These are phyloP conservation scores for Ophiocordyceps sinensis DNA, from an alignment of 2,329 filamentous ascomycete genomes.

Conservation along the genomic window DNA sequence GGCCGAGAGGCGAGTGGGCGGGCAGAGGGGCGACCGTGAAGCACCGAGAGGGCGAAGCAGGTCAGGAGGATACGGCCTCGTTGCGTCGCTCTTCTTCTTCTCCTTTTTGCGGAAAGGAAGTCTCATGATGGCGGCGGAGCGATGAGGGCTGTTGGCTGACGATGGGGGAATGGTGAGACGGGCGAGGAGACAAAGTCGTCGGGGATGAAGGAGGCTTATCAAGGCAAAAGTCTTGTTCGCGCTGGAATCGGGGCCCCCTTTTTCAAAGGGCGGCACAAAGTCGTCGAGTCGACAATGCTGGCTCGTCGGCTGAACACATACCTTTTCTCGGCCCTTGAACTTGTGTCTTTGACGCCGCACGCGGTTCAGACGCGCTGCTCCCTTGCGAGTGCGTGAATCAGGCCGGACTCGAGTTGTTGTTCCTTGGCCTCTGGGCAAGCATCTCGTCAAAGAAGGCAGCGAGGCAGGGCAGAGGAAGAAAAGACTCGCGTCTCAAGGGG, in stretches of 20 bases:
- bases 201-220: not conserved
- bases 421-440: no score
- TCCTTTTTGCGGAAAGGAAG: slow-evolving; percentile 22
- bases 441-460: no score
- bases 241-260: not conserved
- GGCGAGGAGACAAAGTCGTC: not conserved
- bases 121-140: slow-evolving; percentile 16
- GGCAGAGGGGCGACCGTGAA: slow-evolving; percentile 14
- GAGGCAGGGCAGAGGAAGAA: no score
- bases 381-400: no score
- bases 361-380: no score
- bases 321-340: not conserved
- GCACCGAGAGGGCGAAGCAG: slow-evolving; percentile 14
- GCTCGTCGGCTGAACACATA: not conserved
- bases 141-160: not conserved
- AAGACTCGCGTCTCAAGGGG: no score
- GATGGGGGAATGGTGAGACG: not conserved
- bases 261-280: not conserved
- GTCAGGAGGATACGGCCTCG: slow-evolving; percentile 10
- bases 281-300: not conserved
- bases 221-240: not conserved
- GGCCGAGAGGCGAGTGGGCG: slow-evolving; percentile 26
- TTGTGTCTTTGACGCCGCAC: no score
- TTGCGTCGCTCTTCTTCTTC: slow-evolving; percentile 18
- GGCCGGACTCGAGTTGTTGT: no score